Percentiles rank a stretch among this genome's conserved stretches.
Conservation (phyloP, 768 basidiomycete genomes). For the Boletus vermiculosoides region DNA sequence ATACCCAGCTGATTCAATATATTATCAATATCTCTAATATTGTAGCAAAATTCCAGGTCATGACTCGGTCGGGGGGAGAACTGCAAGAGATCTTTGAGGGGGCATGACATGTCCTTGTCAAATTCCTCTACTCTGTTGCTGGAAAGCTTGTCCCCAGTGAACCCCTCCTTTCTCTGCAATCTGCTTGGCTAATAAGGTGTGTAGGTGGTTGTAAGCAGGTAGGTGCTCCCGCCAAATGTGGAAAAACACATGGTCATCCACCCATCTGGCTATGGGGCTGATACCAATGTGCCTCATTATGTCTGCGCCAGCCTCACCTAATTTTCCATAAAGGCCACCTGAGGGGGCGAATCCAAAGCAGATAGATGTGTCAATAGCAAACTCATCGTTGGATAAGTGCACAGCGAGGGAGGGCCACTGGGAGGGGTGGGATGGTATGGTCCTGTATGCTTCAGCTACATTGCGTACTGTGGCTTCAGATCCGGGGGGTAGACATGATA, state of each 20-base stretch:
- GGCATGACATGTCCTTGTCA: too few relatives aligned
- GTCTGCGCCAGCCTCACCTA: not conserved
- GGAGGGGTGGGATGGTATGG: not conserved
- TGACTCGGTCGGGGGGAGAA: too few relatives aligned
- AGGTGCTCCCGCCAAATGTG: too few relatives aligned
- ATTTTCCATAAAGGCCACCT: not conserved
- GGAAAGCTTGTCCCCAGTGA: too few relatives aligned
- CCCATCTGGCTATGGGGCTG: not conserved
- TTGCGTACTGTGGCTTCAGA: not conserved
- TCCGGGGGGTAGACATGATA: not conserved
- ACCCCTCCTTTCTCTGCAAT: too few relatives aligned
- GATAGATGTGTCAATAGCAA: not conserved
- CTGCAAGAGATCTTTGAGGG: too few relatives aligned
- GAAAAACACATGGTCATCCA: not conserved
- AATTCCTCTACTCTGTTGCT: too few relatives aligned
- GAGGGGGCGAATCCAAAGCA: not conserved
- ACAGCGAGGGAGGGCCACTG: not conserved
- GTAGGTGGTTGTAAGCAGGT: too few relatives aligned
- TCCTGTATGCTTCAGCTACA: not conserved
- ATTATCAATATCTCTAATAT: too few relatives aligned
- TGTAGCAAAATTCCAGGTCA: too few relatives aligned
- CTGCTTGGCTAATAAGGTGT: too few relatives aligned
- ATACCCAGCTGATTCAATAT: too few relatives aligned
- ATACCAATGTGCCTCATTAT: not conserved
- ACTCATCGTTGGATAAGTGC: accelerated